phyloP scores from a whole-genome alignment of 768 basidiomycete genomes.

The Pluteus cervinus region DNA sequence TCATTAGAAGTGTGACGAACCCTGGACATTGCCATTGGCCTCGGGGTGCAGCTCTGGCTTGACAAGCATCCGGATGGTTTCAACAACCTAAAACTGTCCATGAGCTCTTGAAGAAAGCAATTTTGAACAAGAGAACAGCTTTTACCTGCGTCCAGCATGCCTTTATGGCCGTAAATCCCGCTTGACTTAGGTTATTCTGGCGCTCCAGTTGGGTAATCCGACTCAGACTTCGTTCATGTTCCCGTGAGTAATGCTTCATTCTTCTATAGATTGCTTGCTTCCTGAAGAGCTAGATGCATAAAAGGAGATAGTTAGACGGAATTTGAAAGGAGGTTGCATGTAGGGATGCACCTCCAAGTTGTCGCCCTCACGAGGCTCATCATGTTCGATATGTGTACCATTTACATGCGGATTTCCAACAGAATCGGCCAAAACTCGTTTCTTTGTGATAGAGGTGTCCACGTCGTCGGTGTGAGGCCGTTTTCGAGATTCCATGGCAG shows the following conservation, averaged over 20 bases:
- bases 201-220: constrained; percentile 61
- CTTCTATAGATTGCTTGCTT: constrained; percentile 83
- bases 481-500: constrained; percentile 53
- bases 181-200: constrained; percentile 61
- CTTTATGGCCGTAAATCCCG: constrained; percentile 65
- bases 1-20: constrained; percentile 19
- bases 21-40: constrained; percentile 34
- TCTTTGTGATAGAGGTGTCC: constrained; percentile 45
- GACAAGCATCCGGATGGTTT: constrained; percentile 57
- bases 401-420: constrained; percentile 52
- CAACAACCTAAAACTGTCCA: constrained; percentile 45
- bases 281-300: constrained; percentile 57
- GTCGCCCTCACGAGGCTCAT: constrained; percentile 46
- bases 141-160: constrained; percentile 77
- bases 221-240: constrained; percentile 58
- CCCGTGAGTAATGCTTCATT: constrained; percentile 78
- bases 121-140: constrained; percentile 5
- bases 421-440: constrained; percentile 43
- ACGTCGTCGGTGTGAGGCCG: constrained; percentile 48
- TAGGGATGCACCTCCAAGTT: constrained; percentile 56
- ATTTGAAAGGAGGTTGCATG: constrained; percentile 7
- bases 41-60: constrained; percentile 43
- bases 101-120: constrained; percentile 4
- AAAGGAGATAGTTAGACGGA: constrained; percentile 10
- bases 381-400: constrained; percentile 34